Evolutionary conservation across 768 basidiomycete genomes (phyloP), one percentile per base, ranked within the genome.

Genomic region (Kwoniella botswanensis): DNA sequence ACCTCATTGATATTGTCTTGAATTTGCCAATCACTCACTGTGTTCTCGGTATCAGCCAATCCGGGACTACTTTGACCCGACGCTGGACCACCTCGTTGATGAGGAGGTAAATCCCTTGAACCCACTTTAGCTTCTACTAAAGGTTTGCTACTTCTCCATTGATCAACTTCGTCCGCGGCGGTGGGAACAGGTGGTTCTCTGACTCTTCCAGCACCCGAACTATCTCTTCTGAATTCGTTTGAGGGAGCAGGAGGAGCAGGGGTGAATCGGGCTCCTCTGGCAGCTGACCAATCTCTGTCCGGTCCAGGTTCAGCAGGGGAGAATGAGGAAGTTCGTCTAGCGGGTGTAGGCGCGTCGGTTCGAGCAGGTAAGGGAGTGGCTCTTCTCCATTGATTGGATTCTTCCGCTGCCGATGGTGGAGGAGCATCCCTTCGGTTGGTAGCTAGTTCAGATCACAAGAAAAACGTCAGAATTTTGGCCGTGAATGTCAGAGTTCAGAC

Each of bases 311-410:
- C 79, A 22, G 67, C 52, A 35, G 71, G 64, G 18, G 73, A 74
- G 61, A 70, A 62, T 35, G 67, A 46, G 64, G 68, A 79, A 21
- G 70, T 75, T n/a, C 81, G 70, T 64, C 80, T 50, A 60, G 86
- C 86, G 29, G 75, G 73, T 17, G 70, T 21, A 26, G 79, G 67
- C 7, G 69, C 63, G 1, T 70, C 62, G 4, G 71, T 73, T 29
- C 80, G 73, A 22, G 75, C 44, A 17, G 93, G 91, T 24, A 94
- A 87, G 59, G 94, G 95, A 0, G 91, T 93, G 17, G 93, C 90
- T 68, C 94, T 89, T 67, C 94, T 86, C 94, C 94, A 97, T 56
- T 88, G 89, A 21, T 86, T 89, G 60, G 92, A 89, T 73, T 93
- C 93, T 82, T 95, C 95, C 17, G 90, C 85, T 65, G 90, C 91